Evolutionary conservation across 176 grass and related monocot species (phyloP).

Genomic region (Dactylis glomerata): DNA sequence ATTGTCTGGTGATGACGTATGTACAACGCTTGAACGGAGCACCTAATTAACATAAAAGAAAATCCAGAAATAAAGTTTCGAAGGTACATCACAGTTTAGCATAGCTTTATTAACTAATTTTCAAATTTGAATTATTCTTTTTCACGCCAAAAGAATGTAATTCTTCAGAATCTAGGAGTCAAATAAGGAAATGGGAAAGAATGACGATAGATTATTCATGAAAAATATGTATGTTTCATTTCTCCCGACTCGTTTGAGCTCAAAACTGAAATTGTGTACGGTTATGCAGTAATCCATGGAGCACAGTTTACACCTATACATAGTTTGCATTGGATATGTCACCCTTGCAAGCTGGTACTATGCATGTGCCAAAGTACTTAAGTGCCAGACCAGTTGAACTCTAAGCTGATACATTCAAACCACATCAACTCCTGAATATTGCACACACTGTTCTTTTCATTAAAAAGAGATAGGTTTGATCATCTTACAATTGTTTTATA

Average conservation of each 20-base stretch:
- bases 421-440: not conserved
- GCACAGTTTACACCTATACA: not conserved
- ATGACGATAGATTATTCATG: not conserved
- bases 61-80: not conserved
- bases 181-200: not conserved
- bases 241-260: not conserved
- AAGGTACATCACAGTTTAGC: not conserved
- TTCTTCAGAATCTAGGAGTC: not conserved
- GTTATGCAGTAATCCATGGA: constrained; percentile 9
- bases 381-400: not conserved
- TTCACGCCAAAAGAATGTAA: not conserved
- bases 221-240: not conserved
- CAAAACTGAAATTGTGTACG: not conserved
- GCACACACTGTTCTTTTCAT: not conserved
- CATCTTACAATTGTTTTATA: constrained; percentile 34
- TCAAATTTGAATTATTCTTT: not conserved
- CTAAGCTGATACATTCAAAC: not conserved
- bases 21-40: not conserved
- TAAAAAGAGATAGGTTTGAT: not conserved
- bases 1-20: not conserved
- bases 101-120: not conserved
- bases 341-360: not conserved
- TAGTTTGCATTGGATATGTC: constrained; percentile 3
- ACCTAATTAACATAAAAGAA: constrained; percentile 2
- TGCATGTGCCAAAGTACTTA: not conserved